Evolutionary conservation across 768 basidiomycete species (phyloP), one percentile per base, ranked within the genome.

Genomic region (Leccinum ochraceum): DNA sequence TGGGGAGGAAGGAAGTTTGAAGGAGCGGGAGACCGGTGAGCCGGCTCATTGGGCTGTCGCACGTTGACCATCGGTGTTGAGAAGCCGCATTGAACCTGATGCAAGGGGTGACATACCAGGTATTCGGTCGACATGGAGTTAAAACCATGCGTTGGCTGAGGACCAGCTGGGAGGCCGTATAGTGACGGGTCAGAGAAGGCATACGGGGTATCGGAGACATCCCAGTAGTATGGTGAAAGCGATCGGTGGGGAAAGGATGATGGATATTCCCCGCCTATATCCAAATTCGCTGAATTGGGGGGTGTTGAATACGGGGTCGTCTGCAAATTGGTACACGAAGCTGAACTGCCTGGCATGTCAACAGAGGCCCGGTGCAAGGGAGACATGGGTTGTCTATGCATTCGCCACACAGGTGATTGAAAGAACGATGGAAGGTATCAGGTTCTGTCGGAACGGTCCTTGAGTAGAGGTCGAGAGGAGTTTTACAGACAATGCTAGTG

Each of bases 91-190:
- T 28, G 28, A 28, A 28, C 28, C 28, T 28, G 28, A 28, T 28
- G 28, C 28, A 28, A 54, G n/a, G 34, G 39, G 17, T 39, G 10
- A 57, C 4, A 11, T 55, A 63, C 66, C 3, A 16, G 32, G 22
- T 37, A 46, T 56, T 34, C 42, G 0, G 22, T 6, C 7, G 46
- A 2, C 9, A 22, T 6, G 0, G 11, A 1, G 26, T n/a, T 46
- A 3, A 5, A 24, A 8, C 5, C 53, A 32, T 44, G 3, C 17
- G 32, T 46, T 2, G 17, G 26, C 22, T 28, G 13, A 6, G 52
- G 8, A 17, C 22, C 3, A 4, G 17, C 20, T 26, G 22, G 6
- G 16, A 22, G 9, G 2, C 3, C 16, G 26, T 2, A 44, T 22
- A 16, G 26, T 24, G 34, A 17, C 22, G 3, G 16, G 20, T 20